These are phyloP conservation scores for Heracleum sosnowskyi DNA, from an alignment of 129 eudicot species.

Conservation along the genomic window DNA sequence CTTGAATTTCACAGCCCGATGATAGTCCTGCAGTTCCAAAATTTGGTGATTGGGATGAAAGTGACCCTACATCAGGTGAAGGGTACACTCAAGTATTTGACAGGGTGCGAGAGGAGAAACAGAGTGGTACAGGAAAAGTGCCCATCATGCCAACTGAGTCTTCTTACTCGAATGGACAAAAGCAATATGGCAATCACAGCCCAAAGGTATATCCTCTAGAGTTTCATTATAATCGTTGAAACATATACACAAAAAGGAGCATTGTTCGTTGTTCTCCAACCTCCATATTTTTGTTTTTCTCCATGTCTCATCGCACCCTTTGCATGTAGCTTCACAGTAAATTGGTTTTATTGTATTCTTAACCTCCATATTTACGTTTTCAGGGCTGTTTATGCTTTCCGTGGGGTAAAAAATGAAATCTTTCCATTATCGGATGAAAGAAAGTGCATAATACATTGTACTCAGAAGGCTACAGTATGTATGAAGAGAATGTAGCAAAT, in stretches of 20 bases:
- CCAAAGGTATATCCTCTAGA: slow-evolving; percentile 37
- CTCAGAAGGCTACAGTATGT: slow-evolving; percentile 2
- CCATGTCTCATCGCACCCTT: not conserved
- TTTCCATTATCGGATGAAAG: not conserved
- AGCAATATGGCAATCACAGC: slow-evolving; percentile 22
- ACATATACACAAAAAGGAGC: not conserved
- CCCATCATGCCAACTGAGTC: slow-evolving; percentile 40
- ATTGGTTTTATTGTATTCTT: not conserved
- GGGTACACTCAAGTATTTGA: slow-evolving; percentile 59
- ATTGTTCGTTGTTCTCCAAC: not conserved
- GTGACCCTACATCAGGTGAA: slow-evolving; percentile 74
- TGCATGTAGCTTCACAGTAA: not conserved
- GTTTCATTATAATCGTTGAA: not conserved
- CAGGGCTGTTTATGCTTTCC: slow-evolving; percentile 80
- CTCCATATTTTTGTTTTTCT: no score
- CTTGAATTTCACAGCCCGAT: slow-evolving; percentile 9
- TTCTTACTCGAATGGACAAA: slow-evolving; percentile 46
- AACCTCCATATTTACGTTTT: slow-evolving; percentile 1
- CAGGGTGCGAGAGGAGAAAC: slow-evolving; percentile 72
- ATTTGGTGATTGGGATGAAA: slow-evolving; percentile 88
- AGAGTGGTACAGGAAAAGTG: slow-evolving; percentile 52
- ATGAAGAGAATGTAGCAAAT: slow-evolving; percentile 5
- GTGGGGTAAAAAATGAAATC: slow-evolving; percentile 54
- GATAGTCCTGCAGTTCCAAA: slow-evolving; percentile 36
- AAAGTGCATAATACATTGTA: not conserved